phyloP scores from a whole-genome alignment of 2,329 filamentous ascomycete species.

The Hyphodiscus sp. region DNA sequence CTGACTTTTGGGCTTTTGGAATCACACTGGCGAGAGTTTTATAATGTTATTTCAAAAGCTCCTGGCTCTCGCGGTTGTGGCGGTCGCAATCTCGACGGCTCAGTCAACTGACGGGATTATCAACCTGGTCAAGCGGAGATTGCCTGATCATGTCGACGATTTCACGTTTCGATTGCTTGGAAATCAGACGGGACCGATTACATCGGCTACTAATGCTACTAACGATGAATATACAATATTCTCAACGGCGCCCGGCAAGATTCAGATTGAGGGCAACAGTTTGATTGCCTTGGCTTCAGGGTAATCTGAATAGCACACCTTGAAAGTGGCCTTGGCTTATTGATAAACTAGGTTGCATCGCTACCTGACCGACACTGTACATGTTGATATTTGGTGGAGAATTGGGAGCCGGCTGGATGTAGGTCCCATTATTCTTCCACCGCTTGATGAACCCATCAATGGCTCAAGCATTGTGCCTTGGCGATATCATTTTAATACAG shows the following conservation, averaged over 20 bases:
- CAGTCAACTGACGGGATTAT: slow-evolving; percentile 15
- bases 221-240: slow-evolving; percentile 20
- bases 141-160: slow-evolving; percentile 15
- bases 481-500: slow-evolving; percentile 46
- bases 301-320: slow-evolving; percentile 18
- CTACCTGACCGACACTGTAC: slow-evolving; percentile 35
- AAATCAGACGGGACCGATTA: slow-evolving; percentile 2
- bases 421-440: slow-evolving; percentile 28
- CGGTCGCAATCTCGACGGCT: neutral
- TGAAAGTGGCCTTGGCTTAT: neutral
- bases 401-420: slow-evolving; percentile 36
- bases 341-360: slow-evolving; percentile 31
- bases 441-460: slow-evolving; percentile 28
- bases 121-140: slow-evolving; percentile 14
- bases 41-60: neutral
- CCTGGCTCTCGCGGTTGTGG: neutral
- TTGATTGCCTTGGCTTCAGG: slow-evolving; percentile 31
- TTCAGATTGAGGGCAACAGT: slow-evolving; percentile 31
- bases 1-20: neutral
- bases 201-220: neutral
- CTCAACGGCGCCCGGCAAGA: slow-evolving; percentile 20
- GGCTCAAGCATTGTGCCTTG: slow-evolving; percentile 38
- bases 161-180: slow-evolving; percentile 15
- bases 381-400: slow-evolving; percentile 43
- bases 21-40: neutral